A percentile compares a stretch with the other conserved stretches of the same genome.
These are phyloP conservation scores for Erodium chrysanthum DNA, from an alignment of 441 rosid genomes.

Conservation along the genomic window DNA sequence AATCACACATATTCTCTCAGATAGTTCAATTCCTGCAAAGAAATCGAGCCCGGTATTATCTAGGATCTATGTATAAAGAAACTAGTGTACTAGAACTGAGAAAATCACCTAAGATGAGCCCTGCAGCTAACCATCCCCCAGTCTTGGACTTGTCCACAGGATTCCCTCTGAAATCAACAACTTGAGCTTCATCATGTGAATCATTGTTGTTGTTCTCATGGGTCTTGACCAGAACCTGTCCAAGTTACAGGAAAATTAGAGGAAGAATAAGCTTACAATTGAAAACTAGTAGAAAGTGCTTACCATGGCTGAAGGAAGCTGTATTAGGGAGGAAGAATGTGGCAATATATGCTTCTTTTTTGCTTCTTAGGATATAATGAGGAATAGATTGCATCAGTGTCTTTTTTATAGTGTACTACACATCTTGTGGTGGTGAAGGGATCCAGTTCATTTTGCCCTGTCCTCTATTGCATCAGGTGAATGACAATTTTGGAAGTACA, in stretches of 20 bases:
- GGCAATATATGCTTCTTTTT: not conserved
- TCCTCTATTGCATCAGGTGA: not conserved
- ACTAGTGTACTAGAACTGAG: not conserved
- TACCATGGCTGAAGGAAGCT: not conserved
- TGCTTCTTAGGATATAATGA: not conserved
- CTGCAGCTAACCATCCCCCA: constrained; percentile 88
- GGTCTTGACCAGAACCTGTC: constrained; percentile 48
- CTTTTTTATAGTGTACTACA: not conserved
- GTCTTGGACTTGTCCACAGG: constrained; percentile 64
- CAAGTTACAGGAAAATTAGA: not conserved
- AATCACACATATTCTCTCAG: constrained; percentile 80
- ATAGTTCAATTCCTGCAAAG: constrained; percentile 59
- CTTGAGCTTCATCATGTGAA: constrained; percentile 21
- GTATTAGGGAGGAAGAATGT: not conserved
- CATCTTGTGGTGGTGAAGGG: not conserved
- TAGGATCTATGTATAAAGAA: not conserved
- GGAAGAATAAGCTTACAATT: not conserved
- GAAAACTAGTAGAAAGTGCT: not conserved
- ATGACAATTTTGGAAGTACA: not conserved
- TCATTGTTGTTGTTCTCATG: constrained; percentile 31
- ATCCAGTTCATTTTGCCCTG: not conserved
- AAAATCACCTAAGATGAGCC: constrained; percentile 57
- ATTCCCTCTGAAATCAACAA: constrained; percentile 49
- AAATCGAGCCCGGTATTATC: not conserved
- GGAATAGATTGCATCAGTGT: not conserved